Conservation (phyloP, 495 filamentous ascomycete species). For the Melanomma pulvis-pyrius region DNA sequence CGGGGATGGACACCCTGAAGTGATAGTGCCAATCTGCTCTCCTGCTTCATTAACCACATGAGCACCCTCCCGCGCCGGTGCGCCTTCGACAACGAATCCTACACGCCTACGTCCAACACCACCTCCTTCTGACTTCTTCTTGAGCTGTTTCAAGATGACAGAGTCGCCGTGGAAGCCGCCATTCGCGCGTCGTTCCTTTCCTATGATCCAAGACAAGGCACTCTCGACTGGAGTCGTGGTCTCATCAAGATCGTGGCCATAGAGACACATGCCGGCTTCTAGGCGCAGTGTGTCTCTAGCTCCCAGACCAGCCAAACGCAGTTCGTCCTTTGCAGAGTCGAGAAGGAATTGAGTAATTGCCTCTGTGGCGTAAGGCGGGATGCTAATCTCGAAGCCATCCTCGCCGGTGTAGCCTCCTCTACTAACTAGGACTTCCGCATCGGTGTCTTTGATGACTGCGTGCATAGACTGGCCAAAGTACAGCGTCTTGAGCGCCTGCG, state of each 20-base stretch:
- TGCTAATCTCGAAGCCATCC: constrained; percentile 96
- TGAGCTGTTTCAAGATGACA: constrained; percentile 71
- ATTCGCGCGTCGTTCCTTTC: constrained; percentile 69
- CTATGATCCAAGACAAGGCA: constrained; percentile 81
- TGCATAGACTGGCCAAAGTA: constrained; percentile 78
- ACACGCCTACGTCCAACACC: constrained; percentile 75
- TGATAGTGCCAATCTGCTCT: constrained; percentile 70
- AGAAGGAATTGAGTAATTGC: constrained; percentile 67
- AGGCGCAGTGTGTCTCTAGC: constrained; percentile 89
- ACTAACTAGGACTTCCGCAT: constrained; percentile 67
- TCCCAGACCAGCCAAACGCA: constrained; percentile 83
- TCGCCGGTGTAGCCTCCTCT: constrained; percentile 95
- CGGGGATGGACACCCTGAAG: constrained; percentile 87
- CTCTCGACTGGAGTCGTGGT: constrained; percentile 85
- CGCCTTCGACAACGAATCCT: constrained; percentile 80
- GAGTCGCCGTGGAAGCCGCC: constrained; percentile 72
- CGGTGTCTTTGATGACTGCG: constrained; percentile 54
- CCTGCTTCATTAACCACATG: constrained; percentile 67
- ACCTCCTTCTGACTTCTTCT: constrained; percentile 63
- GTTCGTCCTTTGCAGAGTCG: constrained; percentile 58
- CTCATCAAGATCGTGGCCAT: constrained; percentile 95
- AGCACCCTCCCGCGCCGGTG: constrained; percentile 88
- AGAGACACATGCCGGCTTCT: constrained; percentile 97
- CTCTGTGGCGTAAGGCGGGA: constrained; percentile 62
- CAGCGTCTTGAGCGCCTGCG: constrained; percentile 64